Base-by-base conservation (phyloP, 202 grass and related monocot genomes). In the Eragrostis tef region DNA sequence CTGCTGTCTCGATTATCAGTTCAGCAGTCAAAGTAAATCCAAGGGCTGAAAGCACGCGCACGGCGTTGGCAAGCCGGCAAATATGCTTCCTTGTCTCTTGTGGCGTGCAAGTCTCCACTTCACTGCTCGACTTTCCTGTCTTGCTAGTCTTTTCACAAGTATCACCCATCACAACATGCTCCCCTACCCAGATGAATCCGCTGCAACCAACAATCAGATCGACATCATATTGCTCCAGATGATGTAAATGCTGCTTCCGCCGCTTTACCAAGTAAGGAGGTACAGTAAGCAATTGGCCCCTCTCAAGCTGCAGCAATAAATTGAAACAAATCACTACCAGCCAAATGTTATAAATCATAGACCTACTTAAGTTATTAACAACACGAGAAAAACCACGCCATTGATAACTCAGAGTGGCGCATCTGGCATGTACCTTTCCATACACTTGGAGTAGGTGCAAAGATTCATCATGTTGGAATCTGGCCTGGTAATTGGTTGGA, bases 391-490 rank as follows among this genome's bases (percentile, higher is more conserved):
- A 26, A 59, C 19, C 34, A 39, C 34, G 6, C 34, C 34, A 39
- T 2, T 39, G 34, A 39, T 39, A 39, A 39, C 10, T 52, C 16
- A 62, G 42, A 77, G 71, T 57, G 56, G 64, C 20, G 58, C 26
- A 47, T 60, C 39, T 67, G 51, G 24, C 36, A 73, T 51, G 25
- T 77, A 98, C 96, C 89, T 95, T 95, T 90, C 96, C 96, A 83
- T 98, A 98, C 72, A 92, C 96, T 90, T 99, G 96, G 2, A 39
- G 34, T 65, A 99, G 87, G 29, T 99, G 92, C 67, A 99, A 73
- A 76, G 90, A 95, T 72, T 92, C 92, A 87, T 99, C 96, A 81
- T 93, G 88, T 41, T 99, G 92, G 47, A 99, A 95, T 91, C 95
- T 88, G 73, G 92, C 92, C 95, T 98, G 69, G 80, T 71, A 62